A percentile compares a stretch with the other conserved stretches of the same genome.
Conservation (phyloP, 805 yeast genomes). For the Komagataella mondaviorum region DNA sequence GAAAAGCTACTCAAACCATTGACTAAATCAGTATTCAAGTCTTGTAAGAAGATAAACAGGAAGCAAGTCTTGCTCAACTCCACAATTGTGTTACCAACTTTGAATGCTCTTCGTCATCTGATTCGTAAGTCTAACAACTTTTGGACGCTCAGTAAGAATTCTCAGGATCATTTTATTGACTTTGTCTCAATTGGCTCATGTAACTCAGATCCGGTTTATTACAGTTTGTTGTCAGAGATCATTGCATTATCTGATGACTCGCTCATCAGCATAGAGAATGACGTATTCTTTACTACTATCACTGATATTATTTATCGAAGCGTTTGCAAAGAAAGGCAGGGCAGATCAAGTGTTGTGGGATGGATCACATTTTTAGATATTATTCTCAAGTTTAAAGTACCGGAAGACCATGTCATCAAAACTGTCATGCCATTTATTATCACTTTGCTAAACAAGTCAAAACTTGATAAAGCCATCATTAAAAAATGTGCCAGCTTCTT, state of each 20-base stretch:
- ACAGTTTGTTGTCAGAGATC: slow-evolving; percentile 13
- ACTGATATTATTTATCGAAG: neutral
- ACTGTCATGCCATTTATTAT: neutral
- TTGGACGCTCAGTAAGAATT: slow-evolving; percentile 36
- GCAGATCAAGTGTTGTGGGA: neutral
- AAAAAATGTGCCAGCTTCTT: neutral
- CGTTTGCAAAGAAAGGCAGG: neutral
- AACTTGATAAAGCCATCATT: neutral
- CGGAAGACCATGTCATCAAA: neutral
- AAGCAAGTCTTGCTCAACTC: slow-evolving; percentile 28
- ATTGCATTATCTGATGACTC: slow-evolving; percentile 6
- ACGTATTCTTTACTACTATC: slow-evolving; percentile 4
- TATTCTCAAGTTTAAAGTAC: neutral
- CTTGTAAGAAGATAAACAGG: slow-evolving; percentile 21
- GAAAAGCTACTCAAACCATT: slow-evolving; percentile 23
- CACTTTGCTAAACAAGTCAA: neutral
- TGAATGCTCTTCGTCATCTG: slow-evolving; percentile 34
- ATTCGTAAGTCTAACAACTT: slow-evolving; percentile 28
- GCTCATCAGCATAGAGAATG: slow-evolving; percentile 7
- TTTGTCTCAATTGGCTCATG: slow-evolving; percentile 41
- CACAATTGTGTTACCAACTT: slow-evolving; percentile 28
- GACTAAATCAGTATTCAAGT: slow-evolving; percentile 30
- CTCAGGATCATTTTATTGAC: slow-evolving; percentile 28
- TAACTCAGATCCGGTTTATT: slow-evolving; percentile 38
- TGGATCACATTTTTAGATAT: neutral